phyloP scores from a whole-genome alignment of 352 stramenopile genomes.

The Elongisporangium prolatum region DNA sequence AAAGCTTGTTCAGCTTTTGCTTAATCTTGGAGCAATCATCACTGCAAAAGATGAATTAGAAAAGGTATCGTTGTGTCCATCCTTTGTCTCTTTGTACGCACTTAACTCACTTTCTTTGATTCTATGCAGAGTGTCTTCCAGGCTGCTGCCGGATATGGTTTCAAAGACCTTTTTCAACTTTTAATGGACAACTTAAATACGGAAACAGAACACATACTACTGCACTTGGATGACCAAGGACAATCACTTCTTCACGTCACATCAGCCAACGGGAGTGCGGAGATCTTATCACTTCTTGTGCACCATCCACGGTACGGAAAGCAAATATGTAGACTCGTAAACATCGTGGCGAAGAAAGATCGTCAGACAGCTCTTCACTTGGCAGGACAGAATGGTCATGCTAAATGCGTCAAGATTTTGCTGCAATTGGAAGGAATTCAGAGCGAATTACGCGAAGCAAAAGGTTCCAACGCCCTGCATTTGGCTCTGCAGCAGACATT shows the following conservation, averaged over 20 bases:
- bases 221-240: constrained; percentile 27
- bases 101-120: not conserved
- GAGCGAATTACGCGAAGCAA: constrained; percentile 20
- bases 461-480: constrained; percentile 53
- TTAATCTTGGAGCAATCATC: constrained; percentile 30
- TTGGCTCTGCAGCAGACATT: constrained; percentile 58
- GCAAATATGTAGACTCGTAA: constrained; percentile 20
- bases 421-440: constrained; percentile 18
- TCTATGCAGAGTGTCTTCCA: constrained; percentile 37
- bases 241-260: constrained; percentile 47
- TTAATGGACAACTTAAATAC: constrained; percentile 17
- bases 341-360: constrained; percentile 30
- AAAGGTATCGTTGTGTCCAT: constrained; percentile 15
- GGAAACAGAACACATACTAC: constrained; percentile 16
- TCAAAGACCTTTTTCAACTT: constrained; percentile 37
- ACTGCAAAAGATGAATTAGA: constrained; percentile 24
- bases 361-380: constrained; percentile 46
- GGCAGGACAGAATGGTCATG: constrained; percentile 34
- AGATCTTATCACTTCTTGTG: constrained; percentile 23
- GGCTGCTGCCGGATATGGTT: constrained; percentile 30
- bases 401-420: constrained; percentile 30
- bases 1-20: constrained; percentile 33
- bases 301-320: not conserved
- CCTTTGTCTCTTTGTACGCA: not conserved
- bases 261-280: constrained; percentile 29